Conservation (phyloP, 2,329 filamentous ascomycete species). For the Elsinoe ampelina region DNA sequence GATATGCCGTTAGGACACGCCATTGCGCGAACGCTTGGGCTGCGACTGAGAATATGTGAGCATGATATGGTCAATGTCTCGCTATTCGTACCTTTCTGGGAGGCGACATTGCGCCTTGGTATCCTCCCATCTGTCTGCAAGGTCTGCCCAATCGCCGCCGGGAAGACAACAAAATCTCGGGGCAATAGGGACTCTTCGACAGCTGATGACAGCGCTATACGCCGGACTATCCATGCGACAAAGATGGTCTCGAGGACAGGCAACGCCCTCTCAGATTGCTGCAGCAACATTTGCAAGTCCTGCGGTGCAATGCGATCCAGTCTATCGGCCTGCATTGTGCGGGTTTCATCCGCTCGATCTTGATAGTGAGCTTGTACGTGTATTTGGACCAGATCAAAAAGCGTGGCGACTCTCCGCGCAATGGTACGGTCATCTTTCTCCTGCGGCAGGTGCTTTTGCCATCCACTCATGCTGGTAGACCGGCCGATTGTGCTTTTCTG, state of each 20-base stretch:
- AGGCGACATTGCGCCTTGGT: neutral
- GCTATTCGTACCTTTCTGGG: neutral
- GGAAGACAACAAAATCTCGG: neutral
- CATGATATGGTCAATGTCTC: neutral
- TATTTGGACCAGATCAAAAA: neutral
- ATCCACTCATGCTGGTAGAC: neutral
- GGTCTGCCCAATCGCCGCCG: neutral
- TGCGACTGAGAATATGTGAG: neutral
- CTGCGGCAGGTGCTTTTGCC: conserved; percentile 1
- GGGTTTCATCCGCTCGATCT: neutral
- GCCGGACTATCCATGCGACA: neutral
- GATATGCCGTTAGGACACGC: conserved; percentile 2
- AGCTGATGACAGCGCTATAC: neutral
- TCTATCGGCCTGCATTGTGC: neutral
- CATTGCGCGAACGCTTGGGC: neutral
- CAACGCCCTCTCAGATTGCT: neutral
- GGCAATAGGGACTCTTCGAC: neutral
- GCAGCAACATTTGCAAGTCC: neutral
- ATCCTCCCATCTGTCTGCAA: neutral
- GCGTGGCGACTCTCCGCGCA: neutral
- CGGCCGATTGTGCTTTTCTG: neutral
- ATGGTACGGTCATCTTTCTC: neutral
- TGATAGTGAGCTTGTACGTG: neutral
- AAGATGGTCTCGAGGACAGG: neutral
- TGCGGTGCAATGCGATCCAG: neutral